These are phyloP conservation scores for Cymbopogon flexuosus DNA, from an alignment of 202 grass and related monocot species.

Conservation along the genomic window DNA sequence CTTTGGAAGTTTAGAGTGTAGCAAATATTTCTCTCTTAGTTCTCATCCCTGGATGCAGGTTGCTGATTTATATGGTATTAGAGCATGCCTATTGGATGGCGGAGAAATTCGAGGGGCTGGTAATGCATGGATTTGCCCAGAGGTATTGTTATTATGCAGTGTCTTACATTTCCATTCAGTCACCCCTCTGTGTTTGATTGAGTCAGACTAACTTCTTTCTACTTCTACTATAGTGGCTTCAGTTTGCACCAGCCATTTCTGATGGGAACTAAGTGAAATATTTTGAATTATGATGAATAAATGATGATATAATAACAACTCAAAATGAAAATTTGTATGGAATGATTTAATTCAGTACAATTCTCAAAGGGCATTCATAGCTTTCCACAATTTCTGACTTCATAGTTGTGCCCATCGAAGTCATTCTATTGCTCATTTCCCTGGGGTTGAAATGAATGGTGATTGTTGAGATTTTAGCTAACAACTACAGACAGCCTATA, in stretches of 20 bases:
- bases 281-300: conserved; percentile 6
- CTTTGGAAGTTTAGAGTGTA: conserved; percentile 13
- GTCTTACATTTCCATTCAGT: conserved; percentile 11
- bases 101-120: conserved; percentile 98
- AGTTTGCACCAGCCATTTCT: background rate
- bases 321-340: conserved; percentile 7
- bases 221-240: conserved; percentile 27
- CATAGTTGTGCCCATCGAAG: background rate
- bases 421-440: conserved; percentile 15
- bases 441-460: background rate
- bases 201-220: conserved; percentile 22
- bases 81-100: conserved; percentile 89
- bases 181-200: conserved; percentile 16
- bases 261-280: conserved; percentile 21
- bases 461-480: conserved; percentile 14
- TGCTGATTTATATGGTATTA: conserved; percentile 95
- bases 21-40: conserved; percentile 5
- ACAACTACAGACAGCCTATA: background rate
- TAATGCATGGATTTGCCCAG: conserved; percentile 91
- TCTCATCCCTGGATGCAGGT: conserved; percentile 46
- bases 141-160: conserved; percentile 53
- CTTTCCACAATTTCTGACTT: conserved; percentile 27
- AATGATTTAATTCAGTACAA: background rate
- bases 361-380: conserved; percentile 13
- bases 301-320: conserved; percentile 12